Base-by-base conservation (phyloP, 2,329 filamentous ascomycete species). In the Ceratocystis huliohia region DNA sequence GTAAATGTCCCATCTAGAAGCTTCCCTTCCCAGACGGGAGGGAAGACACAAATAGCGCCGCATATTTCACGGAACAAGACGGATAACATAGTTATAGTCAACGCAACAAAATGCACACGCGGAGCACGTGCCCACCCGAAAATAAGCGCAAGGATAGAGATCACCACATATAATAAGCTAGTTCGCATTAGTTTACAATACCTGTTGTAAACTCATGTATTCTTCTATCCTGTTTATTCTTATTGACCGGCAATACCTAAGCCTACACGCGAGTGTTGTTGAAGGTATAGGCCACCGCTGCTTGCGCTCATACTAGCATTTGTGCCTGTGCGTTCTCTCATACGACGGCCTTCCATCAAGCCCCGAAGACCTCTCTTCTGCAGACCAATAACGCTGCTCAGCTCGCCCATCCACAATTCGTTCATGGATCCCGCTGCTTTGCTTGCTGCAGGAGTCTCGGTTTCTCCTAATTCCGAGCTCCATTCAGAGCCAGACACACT, bases 301-400 rank as follows among this genome's bases (percentile, higher is more conserved):
- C 72, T 73, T 15, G 73, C 74, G 61, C 73, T 72, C 65, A 71
- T 69, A 13, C 70, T 72, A 3, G 71, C 69, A 28, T 69, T 70
- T 25, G 79, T 81, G 8, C 80, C 81, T 2, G 79, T 81, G 69
- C 90, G 80, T 74, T 96, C 91, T 57, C 92, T 81, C 79, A 96
- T 86, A 68, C 93, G 82, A 57, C 93, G 80, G 2, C 93, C 93
- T 75, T 97, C 94, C 94, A 99, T 97, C 70, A 99, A 75, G 0
- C 94, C 94, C 68, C 93, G 82, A 45, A 99, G 75, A 0, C 94
- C 94, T 65, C 94, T 82, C 79, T 99, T 99, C 79, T 99, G 94
- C 70, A 99, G 74, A 0, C 94, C 94, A 70, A 99, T 96, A 2
- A 97, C 93, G 62, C 90, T 90, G 77, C 89, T 92, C 44, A 93